Percentiles rank a stretch among this genome's conserved stretches.
These are phyloP conservation scores for Candida mattraensis DNA, from an alignment of 805 yeast genomes.

Conservation along the genomic window DNA sequence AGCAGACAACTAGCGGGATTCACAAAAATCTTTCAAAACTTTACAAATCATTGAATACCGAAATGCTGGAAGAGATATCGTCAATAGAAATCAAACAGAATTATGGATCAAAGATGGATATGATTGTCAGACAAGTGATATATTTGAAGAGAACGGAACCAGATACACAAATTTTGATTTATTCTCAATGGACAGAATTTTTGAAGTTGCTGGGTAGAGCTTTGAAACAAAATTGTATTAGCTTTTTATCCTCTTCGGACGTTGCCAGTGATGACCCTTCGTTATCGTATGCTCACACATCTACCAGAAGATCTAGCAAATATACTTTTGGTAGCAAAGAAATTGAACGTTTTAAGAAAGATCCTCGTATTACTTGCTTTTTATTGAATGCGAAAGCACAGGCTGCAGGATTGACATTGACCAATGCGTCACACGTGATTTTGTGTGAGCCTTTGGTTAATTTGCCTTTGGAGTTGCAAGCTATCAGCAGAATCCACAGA, in stretches of 20 bases:
- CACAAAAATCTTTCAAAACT: constrained; percentile 40
- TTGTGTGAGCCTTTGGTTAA: constrained; percentile 91
- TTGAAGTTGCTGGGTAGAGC: constrained; percentile 67
- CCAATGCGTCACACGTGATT: constrained; percentile 91
- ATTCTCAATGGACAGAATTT: constrained; percentile 87
- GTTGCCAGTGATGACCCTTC: constrained; percentile 7
- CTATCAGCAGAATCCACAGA: constrained; percentile 87
- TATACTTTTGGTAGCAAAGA: constrained; percentile 31
- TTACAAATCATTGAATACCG: constrained; percentile 45
- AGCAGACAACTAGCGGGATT: constrained; percentile 5
- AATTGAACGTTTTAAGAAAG: constrained; percentile 60
- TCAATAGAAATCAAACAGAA: constrained; percentile 42
- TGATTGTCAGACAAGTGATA: constrained; percentile 69
- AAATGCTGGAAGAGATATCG: constrained; percentile 45
- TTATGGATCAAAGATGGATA: constrained; percentile 87
- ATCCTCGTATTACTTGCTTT: constrained; percentile 73
- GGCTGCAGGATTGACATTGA: constrained; percentile 86
- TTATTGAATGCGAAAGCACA: constrained; percentile 81
- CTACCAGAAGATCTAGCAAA: not conserved
- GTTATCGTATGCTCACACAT: not conserved
- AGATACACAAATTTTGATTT: constrained; percentile 75
- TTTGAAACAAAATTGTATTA: constrained; percentile 55
- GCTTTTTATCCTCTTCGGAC: constrained; percentile 54
- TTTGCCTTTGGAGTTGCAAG: constrained; percentile 85
- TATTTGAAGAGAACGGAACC: constrained; percentile 60